These are phyloP conservation scores for Scedosporium minutisporum DNA, from an alignment of 2,329 filamentous ascomycete genomes.

Conservation along the genomic window DNA sequence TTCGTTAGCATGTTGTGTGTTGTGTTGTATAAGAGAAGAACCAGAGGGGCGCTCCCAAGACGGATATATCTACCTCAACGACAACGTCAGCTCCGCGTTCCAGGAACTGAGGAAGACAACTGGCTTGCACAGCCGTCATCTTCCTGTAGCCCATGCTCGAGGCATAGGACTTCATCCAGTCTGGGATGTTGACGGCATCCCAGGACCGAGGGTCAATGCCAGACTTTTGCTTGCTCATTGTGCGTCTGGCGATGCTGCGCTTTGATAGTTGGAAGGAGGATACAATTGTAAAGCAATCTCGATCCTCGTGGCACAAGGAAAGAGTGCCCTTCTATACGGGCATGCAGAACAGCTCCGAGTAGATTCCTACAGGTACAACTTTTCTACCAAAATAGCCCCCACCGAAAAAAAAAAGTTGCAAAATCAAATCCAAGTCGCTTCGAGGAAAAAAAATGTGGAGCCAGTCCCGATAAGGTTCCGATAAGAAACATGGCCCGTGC, in stretches of 20 bases:
- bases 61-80: constrained; percentile 50
- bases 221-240: constrained; percentile 14
- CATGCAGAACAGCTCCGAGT: too few species aligned
- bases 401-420: too few species aligned
- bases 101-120: constrained; percentile 79
- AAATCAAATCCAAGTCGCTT: too few species aligned
- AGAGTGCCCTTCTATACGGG: neutral
- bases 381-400: too few species aligned
- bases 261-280: neutral
- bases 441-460: neutral
- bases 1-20: too few species aligned
- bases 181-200: constrained; percentile 27
- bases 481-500: neutral
- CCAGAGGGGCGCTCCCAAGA: too few species aligned
- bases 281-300: neutral
- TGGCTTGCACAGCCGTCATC: constrained; percentile 93
- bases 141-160: constrained; percentile 74
- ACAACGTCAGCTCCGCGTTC: constrained; percentile 68
- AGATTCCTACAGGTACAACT: too few species aligned
- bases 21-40: too few species aligned
- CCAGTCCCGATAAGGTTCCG: neutral
- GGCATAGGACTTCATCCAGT: constrained; percentile 79
- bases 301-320: neutral
- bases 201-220: constrained; percentile 38
- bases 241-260: neutral